Percentiles rank a stretch among this genome's conserved stretches.
These are phyloP conservation scores for Solanum piurae DNA, from an alignment of 257 asterid species.

Conservation along the genomic window DNA sequence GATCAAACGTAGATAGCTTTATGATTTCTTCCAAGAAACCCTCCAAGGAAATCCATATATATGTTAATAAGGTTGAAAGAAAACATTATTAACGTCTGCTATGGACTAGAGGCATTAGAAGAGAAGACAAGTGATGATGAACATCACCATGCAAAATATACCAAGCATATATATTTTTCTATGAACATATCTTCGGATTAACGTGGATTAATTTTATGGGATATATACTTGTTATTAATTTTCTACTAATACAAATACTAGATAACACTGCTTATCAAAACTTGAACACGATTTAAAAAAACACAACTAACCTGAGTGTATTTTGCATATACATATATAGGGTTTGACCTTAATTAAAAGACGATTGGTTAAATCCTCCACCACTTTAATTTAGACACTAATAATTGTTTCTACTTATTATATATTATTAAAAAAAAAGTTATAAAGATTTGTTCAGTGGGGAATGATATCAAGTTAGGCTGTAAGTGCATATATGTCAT, in stretches of 20 bases:
- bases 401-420: neutral
- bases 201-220: neutral
- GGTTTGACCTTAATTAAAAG: neutral
- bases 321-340: neutral
- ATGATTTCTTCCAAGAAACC: neutral
- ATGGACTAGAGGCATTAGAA: neutral
- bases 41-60: neutral
- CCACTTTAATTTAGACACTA: neutral
- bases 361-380: neutral
- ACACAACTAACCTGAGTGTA: neutral
- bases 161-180: neutral
- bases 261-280: neutral
- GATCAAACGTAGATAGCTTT: fast-evolving
- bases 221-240: neutral
- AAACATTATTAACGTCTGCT: no score
- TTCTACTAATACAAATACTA: neutral
- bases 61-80: no score
- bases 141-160: neutral
- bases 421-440: neutral
- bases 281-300: no score
- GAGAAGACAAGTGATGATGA: neutral
- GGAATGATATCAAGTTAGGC: neutral
- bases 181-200: neutral
- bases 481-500: neutral
- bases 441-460: neutral